phyloP scores from a whole-genome alignment of 345 rosid species.

The Aquilaria malaccensis region DNA sequence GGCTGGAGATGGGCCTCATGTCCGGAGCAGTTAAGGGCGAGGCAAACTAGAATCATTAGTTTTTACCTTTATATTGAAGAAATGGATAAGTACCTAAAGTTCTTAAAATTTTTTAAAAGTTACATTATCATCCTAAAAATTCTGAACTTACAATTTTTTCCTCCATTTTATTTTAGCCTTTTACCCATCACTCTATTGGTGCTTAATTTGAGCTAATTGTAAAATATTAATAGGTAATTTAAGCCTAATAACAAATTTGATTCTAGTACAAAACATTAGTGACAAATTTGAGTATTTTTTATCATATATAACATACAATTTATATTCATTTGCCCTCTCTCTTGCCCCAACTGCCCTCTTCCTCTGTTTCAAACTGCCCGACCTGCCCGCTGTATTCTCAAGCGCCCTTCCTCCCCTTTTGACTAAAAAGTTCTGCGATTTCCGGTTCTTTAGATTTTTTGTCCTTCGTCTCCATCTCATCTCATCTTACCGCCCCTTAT shows the following conservation, averaged over 20 bases:
- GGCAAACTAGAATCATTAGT: too few relatives aligned
- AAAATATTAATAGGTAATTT: too few relatives aligned
- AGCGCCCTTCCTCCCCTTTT: conserved; percentile 27
- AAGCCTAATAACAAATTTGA: conserved; percentile 21
- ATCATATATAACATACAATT: not conserved
- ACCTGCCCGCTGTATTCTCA: conserved; percentile 46
- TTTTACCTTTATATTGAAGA: too few relatives aligned
- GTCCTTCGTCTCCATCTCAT: not conserved
- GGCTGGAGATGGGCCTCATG: too few relatives aligned
- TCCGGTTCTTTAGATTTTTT: not conserved
- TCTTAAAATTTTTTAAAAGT: too few relatives aligned
- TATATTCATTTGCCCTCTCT: conserved; percentile 2
- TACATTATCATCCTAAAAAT: too few relatives aligned
- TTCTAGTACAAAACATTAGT: conserved; percentile 18
- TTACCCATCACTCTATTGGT: too few relatives aligned
- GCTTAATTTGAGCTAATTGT: too few relatives aligned
- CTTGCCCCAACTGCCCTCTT: conserved; percentile 50
- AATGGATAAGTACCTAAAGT: too few relatives aligned
- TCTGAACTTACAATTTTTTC: too few relatives aligned
- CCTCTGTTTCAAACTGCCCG: conserved; percentile 48
- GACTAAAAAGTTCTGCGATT: conserved; percentile 7
- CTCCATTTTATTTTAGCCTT: too few relatives aligned
- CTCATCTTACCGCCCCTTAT: not conserved
- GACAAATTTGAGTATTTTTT: not conserved
- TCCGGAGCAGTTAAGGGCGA: too few relatives aligned